Evolutionary conservation across 2,329 filamentous ascomycete species (phyloP).

Genomic region (Fusarium equiseti): DNA sequence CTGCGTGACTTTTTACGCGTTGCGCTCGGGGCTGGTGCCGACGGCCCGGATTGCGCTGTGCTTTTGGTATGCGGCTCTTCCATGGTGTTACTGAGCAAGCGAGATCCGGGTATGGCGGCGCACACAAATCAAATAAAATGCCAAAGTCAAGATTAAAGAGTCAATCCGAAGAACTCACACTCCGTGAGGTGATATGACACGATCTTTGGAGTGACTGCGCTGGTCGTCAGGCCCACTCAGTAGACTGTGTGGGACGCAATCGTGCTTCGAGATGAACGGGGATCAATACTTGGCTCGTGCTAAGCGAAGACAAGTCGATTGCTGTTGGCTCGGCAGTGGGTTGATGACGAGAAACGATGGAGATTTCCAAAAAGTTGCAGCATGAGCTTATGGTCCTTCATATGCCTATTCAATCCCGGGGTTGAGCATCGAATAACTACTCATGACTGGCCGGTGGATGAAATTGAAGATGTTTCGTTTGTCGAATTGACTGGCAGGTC

Average conservation of each 20-base stretch:
- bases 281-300: constrained; percentile 20
- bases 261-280: constrained; percentile 24
- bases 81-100: constrained; percentile 31
- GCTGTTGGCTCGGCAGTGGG: constrained; percentile 20
- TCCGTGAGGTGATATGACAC: constrained; percentile 26
- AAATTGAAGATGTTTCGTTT: constrained; percentile 22
- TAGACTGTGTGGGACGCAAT: constrained; percentile 28
- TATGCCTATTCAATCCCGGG: constrained; percentile 32
- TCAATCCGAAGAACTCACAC: neutral
- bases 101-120: constrained; percentile 2
- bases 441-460: constrained; percentile 19
- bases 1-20: constrained; percentile 63
- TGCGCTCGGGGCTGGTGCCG: constrained; percentile 21
- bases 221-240: constrained; percentile 26
- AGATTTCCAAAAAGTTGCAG: neutral
- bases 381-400: constrained; percentile 13
- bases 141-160: neutral
- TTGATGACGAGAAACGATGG: constrained; percentile 1
- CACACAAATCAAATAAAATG: constrained; percentile 4
- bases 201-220: constrained; percentile 13
- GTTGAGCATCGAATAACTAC: constrained; percentile 40
- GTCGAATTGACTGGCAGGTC: neutral
- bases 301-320: constrained; percentile 30
- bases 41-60: constrained; percentile 26
- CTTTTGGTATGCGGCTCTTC: constrained; percentile 32